Evolutionary conservation across 495 filamentous ascomycete genomes (phyloP).

Genomic region (Saxophila tyrrhenica): DNA sequence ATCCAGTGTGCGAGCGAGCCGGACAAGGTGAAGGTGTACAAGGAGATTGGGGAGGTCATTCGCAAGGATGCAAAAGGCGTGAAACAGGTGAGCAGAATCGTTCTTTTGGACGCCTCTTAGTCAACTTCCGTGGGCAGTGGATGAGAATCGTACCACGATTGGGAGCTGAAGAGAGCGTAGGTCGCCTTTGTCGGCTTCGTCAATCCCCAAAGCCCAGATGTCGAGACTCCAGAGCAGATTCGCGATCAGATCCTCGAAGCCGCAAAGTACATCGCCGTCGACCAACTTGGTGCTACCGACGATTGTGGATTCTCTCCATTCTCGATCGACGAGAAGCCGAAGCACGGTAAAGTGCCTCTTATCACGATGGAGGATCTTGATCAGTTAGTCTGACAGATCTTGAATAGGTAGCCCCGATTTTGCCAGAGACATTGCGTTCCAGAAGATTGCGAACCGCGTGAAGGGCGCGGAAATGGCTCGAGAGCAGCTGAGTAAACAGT

Average conservation of each 20-base stretch:
- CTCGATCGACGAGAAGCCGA: constrained; percentile 18
- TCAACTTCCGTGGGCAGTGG: no score
- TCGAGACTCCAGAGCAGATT: constrained; percentile 32
- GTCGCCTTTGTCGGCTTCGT: constrained; percentile 22
- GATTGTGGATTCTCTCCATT: constrained; percentile 28
- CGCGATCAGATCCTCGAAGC: constrained; percentile 29
- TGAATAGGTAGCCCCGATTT: constrained; percentile 26
- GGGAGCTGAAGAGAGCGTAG: not conserved
- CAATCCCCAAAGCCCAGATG: constrained; percentile 29
- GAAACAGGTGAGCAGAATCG: constrained; percentile 17
- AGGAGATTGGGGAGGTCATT: constrained; percentile 29
- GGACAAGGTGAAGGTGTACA: constrained; percentile 32
- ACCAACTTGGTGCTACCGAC: constrained; percentile 35
- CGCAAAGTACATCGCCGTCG: constrained; percentile 29
- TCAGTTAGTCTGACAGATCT: not conserved
- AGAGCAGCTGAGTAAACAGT: constrained; percentile 22
- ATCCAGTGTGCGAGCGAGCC: constrained; percentile 32
- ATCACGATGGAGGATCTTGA: not conserved
- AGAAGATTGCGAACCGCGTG: constrained; percentile 31
- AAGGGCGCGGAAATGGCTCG: constrained; percentile 33
- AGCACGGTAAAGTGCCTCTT: constrained; percentile 27
- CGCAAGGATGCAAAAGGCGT: constrained; percentile 32
- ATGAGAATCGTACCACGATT: no score
- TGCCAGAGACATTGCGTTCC: constrained; percentile 33
- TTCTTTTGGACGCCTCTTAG: not conserved